These are phyloP conservation scores for Podochytrium sp. DNA, from an alignment of 192 early-diverging fungal species.

Conservation along the genomic window DNA sequence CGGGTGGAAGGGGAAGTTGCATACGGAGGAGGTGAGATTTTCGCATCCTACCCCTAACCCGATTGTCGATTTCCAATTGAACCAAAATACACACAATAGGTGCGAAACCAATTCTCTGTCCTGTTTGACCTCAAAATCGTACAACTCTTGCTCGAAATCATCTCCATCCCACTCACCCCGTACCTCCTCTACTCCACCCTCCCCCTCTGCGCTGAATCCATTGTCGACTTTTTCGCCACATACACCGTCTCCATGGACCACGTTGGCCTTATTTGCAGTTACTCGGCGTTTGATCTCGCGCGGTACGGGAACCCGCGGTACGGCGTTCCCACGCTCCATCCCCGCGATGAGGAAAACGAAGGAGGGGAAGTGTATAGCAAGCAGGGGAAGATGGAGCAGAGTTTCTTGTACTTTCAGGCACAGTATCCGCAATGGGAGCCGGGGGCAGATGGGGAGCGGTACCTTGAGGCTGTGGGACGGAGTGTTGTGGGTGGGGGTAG, in stretches of 20 bases:
- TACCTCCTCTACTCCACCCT: constrained; percentile 80
- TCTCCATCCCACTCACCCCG: constrained; percentile 81
- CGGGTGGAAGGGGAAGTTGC: constrained; percentile 80
- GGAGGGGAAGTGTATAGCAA: constrained; percentile 60
- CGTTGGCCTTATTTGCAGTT: constrained; percentile 94
- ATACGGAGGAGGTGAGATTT: constrained; percentile 73
- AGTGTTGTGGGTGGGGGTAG: neutral
- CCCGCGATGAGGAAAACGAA: constrained; percentile 26
- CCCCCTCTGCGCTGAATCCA: constrained; percentile 70
- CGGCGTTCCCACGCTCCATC: constrained; percentile 63
- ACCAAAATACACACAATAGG: constrained; percentile 38
- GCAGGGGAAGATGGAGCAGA: constrained; percentile 98
- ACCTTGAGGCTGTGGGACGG: constrained; percentile 47
- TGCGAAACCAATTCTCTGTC: constrained; percentile 75
- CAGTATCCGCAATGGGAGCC: constrained; percentile 96
- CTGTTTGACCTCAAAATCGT: constrained; percentile 82
- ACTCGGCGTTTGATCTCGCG: constrained; percentile 94
- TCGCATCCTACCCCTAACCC: neutral
- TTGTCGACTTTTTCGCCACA: constrained; percentile 95
- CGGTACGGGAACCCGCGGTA: constrained; percentile 83
- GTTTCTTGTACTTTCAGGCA: constrained; percentile 94
- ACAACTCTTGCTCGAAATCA: constrained; percentile 81
- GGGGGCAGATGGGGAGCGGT: constrained; percentile 76
- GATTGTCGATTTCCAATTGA: neutral
- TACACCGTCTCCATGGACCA: constrained; percentile 91